phyloP scores from a whole-genome alignment of 2,329 filamentous ascomycete species.

The Colletotrichum theobromicola region DNA sequence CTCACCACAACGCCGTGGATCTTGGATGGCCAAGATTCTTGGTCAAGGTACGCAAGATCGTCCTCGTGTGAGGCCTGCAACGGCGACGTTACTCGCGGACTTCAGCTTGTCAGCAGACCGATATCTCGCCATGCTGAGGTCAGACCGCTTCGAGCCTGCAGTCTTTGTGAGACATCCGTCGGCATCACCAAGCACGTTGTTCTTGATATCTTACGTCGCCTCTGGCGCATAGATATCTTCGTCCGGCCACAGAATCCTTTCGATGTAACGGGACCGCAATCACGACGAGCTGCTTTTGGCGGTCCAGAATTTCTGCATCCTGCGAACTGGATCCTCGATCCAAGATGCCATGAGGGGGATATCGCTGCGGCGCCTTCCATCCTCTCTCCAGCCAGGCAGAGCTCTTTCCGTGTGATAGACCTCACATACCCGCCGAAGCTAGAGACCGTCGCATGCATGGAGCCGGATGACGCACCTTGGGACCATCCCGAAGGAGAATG shows the following conservation, averaged over 20 bases:
- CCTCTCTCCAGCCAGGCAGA: background rate
- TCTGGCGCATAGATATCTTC: background rate
- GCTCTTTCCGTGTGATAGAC: slow-evolving; percentile 19
- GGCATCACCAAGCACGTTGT: background rate
- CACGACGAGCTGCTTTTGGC: background rate
- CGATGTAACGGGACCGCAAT: background rate
- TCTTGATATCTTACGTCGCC: background rate
- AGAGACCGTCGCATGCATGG: slow-evolving; percentile 17
- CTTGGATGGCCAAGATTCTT: background rate
- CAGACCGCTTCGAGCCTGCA: slow-evolving; percentile 13
- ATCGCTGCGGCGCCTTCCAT: background rate
- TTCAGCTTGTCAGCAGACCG: slow-evolving; percentile 8
- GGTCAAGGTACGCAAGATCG: background rate
- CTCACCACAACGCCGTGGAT: background rate
- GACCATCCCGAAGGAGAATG: slow-evolving; percentile 4
- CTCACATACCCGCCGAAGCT: slow-evolving; percentile 25
- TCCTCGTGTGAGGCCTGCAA: background rate
- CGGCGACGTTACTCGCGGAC: background rate
- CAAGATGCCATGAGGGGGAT: slow-evolving; percentile 1
- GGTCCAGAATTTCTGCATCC: background rate
- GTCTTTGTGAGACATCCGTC: slow-evolving; percentile 12
- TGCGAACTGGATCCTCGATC: slow-evolving; percentile 10
- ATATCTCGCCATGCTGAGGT: slow-evolving; percentile 5
- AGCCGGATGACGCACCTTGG: slow-evolving; percentile 20
- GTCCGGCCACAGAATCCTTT: background rate